Evolutionary conservation across 306 rosid species (phyloP), one percentile per base, ranked within the genome.

Genomic region (Abrus pulchellus): DNA sequence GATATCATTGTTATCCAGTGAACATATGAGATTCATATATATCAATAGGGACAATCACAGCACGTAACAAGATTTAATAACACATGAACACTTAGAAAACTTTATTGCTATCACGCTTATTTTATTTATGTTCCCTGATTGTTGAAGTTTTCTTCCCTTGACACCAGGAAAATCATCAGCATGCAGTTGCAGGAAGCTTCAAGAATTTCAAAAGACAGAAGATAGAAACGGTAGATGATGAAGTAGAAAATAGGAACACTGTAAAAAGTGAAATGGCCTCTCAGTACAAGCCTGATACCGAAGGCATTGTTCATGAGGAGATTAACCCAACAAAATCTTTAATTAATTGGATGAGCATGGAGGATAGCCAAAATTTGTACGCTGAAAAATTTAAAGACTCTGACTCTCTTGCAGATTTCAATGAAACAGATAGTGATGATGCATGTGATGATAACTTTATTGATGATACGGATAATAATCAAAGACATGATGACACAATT

Each of bases 341-440:
- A 78, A 87, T 94, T 63, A 92, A 85, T 84, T 94, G 94, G 98
- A 89, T 94, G 93, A 89, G 90, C 90, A 84, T 83, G 88, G 95
- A 89, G 59, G 93, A 92, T 56, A 89, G 82, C 29, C 93, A 88
- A 77, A 80, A 75, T 72, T 72, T 83, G 62, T 70, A 55, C 45
- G 68, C 9, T 53, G 94, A 82, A 67, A 94, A 82, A 47, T 55
- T 76, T 5, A 89, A 86, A 83, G 90, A 89, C 36, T 38, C 63
- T 47, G 82, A 90, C 40, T 81, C 83, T 55, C 32, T 64, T 14
- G 88, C 86, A 83, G 88, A 88, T 47, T 84, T 63, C 43, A 90
- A 79, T 70, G 86, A 88, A 80, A 75, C 87, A 53, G 91, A 90
- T 2, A 88, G 91, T 74, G 88, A 89, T 30, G 88, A 87, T 62